These are phyloP conservation scores for Microdochium trichocladiopsis DNA, from an alignment of 2,329 filamentous ascomycete genomes.

Conservation along the genomic window DNA sequence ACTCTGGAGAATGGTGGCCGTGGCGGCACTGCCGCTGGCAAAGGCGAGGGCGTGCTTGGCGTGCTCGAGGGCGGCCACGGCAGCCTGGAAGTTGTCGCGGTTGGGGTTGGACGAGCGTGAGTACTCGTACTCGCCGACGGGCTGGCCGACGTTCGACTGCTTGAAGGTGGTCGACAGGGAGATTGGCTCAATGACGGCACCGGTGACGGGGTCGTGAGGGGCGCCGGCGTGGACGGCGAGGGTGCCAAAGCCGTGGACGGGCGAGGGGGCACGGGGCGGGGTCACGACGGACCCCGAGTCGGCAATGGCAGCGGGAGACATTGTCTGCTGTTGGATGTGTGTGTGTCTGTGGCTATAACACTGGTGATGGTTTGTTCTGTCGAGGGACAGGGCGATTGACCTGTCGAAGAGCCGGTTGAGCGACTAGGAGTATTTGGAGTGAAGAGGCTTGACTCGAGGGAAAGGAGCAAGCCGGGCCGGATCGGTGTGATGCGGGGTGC, in stretches of 20 bases:
- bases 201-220: constrained; percentile 83
- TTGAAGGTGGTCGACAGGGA: constrained; percentile 94
- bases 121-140: constrained; percentile 88
- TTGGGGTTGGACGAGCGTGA: constrained; percentile 92
- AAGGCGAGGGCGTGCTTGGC: constrained; percentile 91
- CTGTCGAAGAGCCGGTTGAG: too few species aligned
- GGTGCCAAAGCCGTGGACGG: constrained; percentile 79
- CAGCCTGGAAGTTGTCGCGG: constrained; percentile 86
- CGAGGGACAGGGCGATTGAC: not conserved
- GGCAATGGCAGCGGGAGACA: constrained; percentile 19
- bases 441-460: too few species aligned
- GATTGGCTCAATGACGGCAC: constrained; percentile 93
- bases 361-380: not conserved
- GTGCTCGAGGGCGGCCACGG: constrained; percentile 86
- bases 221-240: constrained; percentile 91
- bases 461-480: not conserved
- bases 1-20: constrained; percentile 87
- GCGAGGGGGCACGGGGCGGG: constrained; percentile 65
- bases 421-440: too few species aligned
- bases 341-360: constrained; percentile 6
- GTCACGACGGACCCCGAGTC: constrained; percentile 52
- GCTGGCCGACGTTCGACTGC: constrained; percentile 82
- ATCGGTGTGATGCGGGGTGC: not conserved
- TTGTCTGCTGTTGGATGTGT: too few species aligned
- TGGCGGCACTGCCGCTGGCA: constrained; percentile 88